These are phyloP conservation scores for Exophiala dermatitidis DNA, from an alignment of 2,329 filamentous ascomycete species.

Conservation along the genomic window DNA sequence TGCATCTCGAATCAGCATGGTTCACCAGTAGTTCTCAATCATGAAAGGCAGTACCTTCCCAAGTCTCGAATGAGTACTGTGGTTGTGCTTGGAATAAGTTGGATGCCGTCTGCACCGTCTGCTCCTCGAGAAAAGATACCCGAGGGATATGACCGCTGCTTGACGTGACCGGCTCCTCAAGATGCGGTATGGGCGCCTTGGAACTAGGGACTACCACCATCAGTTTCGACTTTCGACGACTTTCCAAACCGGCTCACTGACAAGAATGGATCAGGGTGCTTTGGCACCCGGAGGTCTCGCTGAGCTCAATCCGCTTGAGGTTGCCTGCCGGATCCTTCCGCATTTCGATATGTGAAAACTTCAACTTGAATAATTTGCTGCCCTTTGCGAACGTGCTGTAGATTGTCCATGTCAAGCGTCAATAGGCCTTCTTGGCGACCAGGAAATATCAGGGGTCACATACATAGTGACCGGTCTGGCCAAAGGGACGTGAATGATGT, in stretches of 20 bases:
- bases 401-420: conserved; percentile 31
- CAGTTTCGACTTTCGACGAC: not conserved
- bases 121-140: conserved; percentile 39
- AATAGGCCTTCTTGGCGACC: conserved; percentile 28
- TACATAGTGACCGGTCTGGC: conserved; percentile 17
- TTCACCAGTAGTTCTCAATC: too few relatives aligned
- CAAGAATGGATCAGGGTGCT: conserved; percentile 35
- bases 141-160: conserved; percentile 32
- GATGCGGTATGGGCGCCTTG: conserved; percentile 36
- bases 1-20: not conserved
- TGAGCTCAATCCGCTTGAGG: conserved; percentile 35
- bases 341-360: conserved; percentile 36
- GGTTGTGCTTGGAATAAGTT: conserved; percentile 37
- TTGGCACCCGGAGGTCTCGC: conserved; percentile 34
- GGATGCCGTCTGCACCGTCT: conserved; percentile 36
- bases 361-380: conserved; percentile 36
- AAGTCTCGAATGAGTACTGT: conserved; percentile 39
- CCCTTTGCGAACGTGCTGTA: conserved; percentile 36
- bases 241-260: conserved; percentile 21
- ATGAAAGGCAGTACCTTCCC: conserved; percentile 31
- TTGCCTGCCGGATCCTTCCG: conserved; percentile 35
- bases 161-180: conserved; percentile 37
- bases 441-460: conserved; percentile 3
- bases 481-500: conserved; percentile 14
- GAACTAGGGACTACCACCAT: conserved; percentile 31